Evolutionary conservation across 768 basidiomycete genomes (phyloP), one percentile per base, ranked within the genome.

Genomic region (Rhodotorula babjevae): DNA sequence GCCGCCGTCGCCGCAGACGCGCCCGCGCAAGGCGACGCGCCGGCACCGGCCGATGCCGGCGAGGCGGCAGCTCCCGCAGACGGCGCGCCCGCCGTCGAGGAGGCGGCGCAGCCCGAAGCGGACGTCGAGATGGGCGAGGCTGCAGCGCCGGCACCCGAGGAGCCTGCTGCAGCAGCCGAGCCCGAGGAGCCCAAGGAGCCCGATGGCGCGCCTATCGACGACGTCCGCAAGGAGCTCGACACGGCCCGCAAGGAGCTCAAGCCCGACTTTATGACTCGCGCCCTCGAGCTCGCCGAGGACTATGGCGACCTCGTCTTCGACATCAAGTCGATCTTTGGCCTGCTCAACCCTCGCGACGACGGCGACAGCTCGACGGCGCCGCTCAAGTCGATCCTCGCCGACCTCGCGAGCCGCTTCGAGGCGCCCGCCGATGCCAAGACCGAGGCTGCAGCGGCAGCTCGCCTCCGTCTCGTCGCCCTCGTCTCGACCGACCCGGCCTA

Each of bases 241-340:
- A 84, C 83, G 44, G 84, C 84, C 29, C 85, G 94, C 27, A 87
- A 90, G 66, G 84, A 87, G 42, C 80, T 93, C 49, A 87, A 87
- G 73, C 83, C 84, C 16, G 83, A 83, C 31, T 84, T 98, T 72
- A 86, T 89, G 59, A 83, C 84, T 27, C 87, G 87, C 58, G 89
- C 92, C 0, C 82, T 99, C 67, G 82, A 84, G 19, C 85, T 99
- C 44, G 88, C 95, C 59, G 93, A 96, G 78, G 87, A 90, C 73
- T 89, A 93, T 77, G 87, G 90, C 7, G 88, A 89, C 15, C 86
- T 98, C 66, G 87, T 96, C 55, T 96, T 94, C 79, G 93, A 96
- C 79, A 85, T 96, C 90, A 68, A 87, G 88, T 40, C 83, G 86
- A 19, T 83, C 29, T 74, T 59, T 61, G 58, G 50, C 53, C 65